A percentile compares a stretch with the other conserved stretches of the same genome.
Conservation (phyloP, 352 stramenopile species). For the Phytophthora tentaculata region DNA sequence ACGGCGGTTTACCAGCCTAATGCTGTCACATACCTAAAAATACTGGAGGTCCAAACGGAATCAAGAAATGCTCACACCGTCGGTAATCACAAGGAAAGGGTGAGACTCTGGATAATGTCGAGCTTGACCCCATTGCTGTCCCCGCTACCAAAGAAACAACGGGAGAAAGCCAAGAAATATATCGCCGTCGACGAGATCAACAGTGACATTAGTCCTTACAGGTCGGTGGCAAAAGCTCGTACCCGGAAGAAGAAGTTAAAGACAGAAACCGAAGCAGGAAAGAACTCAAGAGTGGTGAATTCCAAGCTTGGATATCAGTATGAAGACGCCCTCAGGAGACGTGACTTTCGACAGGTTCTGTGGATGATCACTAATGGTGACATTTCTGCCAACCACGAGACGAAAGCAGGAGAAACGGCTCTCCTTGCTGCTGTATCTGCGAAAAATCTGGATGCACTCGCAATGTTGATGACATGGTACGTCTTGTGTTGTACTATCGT, state of each 20-base stretch:
- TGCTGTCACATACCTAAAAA: conserved; percentile 37
- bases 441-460: conserved; percentile 50
- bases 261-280: background rate
- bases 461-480: conserved; percentile 55
- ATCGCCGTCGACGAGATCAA: conserved; percentile 1
- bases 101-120: conserved; percentile 19
- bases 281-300: background rate
- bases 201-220: conserved; percentile 15
- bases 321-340: conserved; percentile 58
- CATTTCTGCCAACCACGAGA: conserved; percentile 60
- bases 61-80: conserved; percentile 13
- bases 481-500: background rate
- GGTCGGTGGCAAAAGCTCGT: background rate
- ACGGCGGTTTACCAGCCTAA: conserved; percentile 6
- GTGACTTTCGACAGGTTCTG: conserved; percentile 66
- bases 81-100: conserved; percentile 1
- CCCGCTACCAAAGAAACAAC: conserved; percentile 24
- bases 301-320: conserved; percentile 40
- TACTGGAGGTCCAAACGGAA: conserved; percentile 26
- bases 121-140: conserved; percentile 19
- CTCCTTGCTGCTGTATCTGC: conserved; percentile 62
- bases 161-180: conserved; percentile 31
- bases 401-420: conserved; percentile 56
- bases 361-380: conserved; percentile 77
- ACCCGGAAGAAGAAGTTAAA: conserved; percentile 11